phyloP scores from a whole-genome alignment of 257 asterid species.

The Dorcoceras hygrometricum region DNA sequence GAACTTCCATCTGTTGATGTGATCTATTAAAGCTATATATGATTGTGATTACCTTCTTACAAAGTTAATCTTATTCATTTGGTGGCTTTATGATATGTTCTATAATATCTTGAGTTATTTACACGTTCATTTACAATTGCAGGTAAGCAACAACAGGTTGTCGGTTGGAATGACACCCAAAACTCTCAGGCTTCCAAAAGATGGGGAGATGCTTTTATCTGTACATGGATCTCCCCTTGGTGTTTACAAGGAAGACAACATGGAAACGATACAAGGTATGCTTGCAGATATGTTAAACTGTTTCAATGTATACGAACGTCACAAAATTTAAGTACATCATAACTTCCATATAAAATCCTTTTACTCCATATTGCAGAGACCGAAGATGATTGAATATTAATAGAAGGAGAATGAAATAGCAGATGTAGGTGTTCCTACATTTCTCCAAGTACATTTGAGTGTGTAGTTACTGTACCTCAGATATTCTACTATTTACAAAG shows the following conservation, averaged over 20 bases:
- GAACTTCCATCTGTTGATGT: not conserved
- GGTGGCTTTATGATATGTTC: conserved; percentile 10
- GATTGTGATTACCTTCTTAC: not conserved
- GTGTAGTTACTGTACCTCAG: not conserved
- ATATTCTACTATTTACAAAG: too few species aligned
- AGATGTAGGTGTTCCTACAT: not conserved
- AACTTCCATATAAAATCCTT: conserved; percentile 4
- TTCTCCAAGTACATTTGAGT: not conserved
- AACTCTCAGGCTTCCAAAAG: conserved; percentile 69
- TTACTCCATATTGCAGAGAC: conserved; percentile 30
- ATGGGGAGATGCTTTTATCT: conserved; percentile 85
- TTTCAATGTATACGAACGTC: not conserved
- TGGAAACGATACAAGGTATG: conserved; percentile 87
- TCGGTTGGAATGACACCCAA: conserved; percentile 81
- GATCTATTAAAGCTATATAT: not conserved
- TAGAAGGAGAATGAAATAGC: conserved; percentile 4
- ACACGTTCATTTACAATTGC: conserved; percentile 26
- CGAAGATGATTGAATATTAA: conserved; percentile 34
- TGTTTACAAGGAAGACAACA: conserved; percentile 80
- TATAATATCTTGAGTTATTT: conserved; percentile 5
- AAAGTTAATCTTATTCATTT: not conserved
- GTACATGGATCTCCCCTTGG: conserved; percentile 96
- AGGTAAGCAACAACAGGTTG: conserved; percentile 58
- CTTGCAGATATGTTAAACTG: conserved; percentile 9
- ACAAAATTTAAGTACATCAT: not conserved